phyloP scores from a whole-genome alignment of 345 rosid species.

The Eucalyptus cloeziana region DNA sequence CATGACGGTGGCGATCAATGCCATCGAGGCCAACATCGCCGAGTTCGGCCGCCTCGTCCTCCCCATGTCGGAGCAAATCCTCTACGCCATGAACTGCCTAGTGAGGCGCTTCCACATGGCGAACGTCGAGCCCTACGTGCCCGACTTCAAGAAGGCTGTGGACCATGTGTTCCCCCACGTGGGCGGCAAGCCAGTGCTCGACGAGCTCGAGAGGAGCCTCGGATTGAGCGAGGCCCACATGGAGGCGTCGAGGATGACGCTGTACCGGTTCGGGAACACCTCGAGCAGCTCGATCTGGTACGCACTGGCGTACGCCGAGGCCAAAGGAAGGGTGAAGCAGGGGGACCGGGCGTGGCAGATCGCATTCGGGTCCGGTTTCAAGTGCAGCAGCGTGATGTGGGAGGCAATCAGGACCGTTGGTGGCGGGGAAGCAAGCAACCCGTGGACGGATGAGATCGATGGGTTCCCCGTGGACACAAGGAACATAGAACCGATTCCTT shows the following conservation, averaged over 20 bases:
- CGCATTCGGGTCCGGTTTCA: constrained; percentile 17
- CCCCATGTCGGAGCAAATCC: constrained; percentile 1
- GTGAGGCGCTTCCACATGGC: background rate
- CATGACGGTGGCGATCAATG: constrained; percentile 1
- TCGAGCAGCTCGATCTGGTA: constrained; percentile 17
- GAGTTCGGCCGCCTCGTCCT: constrained; percentile 1
- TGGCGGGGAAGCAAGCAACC: background rate
- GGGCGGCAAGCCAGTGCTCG: constrained; percentile 12
- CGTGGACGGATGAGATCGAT: background rate
- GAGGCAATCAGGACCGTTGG: background rate
- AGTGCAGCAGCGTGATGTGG: constrained; percentile 17
- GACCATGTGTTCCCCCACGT: constrained; percentile 17
- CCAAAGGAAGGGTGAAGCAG: constrained; percentile 12
- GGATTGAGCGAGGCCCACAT: background rate
- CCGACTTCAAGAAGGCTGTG: constrained; percentile 5
- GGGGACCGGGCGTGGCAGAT: constrained; percentile 13
- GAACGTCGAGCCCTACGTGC: background rate
- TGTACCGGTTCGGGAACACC: constrained; percentile 17
- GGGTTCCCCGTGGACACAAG: background rate
- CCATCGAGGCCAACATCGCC: constrained; percentile 3
- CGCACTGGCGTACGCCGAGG: constrained; percentile 16
- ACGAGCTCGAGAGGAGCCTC: constrained; percentile 4
- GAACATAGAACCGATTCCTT: background rate
- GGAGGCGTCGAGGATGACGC: constrained; percentile 22
- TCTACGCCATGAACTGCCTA: background rate